A percentile compares a stretch with the other conserved stretches of the same genome.
phyloP scores from a whole-genome alignment of 2,329 filamentous ascomycete genomes.

The Nannizzia gypsea region DNA sequence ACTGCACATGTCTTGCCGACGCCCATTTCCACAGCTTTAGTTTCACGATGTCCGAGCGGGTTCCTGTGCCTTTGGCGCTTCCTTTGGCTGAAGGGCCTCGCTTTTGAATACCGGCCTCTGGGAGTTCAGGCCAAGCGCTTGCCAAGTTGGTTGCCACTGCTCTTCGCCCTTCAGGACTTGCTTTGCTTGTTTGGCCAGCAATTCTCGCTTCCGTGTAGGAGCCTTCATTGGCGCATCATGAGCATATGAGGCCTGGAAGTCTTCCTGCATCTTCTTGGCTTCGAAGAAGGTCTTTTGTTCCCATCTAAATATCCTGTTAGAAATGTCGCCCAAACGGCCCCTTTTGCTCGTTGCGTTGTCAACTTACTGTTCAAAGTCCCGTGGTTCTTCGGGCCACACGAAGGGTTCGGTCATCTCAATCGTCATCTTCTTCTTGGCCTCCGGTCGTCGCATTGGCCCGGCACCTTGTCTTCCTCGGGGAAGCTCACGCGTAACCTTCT shows the following conservation, averaged over 20 bases:
- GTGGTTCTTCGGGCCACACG: constrained; percentile 65
- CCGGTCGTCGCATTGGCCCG: constrained; percentile 56
- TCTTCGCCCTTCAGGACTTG: constrained; percentile 49
- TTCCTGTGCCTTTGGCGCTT: neutral
- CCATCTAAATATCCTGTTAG: constrained; percentile 39
- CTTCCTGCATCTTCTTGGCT: constrained; percentile 38
- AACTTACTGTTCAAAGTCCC: constrained; percentile 47
- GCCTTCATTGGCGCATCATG: constrained; percentile 30
- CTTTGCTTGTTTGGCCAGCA: constrained; percentile 50
- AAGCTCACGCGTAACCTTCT: constrained; percentile 43
- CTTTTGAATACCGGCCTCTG: constrained; percentile 19
- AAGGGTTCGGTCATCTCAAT: constrained; percentile 82
- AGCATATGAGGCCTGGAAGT: constrained; percentile 27
- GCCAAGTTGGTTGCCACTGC: constrained; percentile 47
- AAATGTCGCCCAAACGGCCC: constrained; percentile 9
- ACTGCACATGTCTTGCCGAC: neutral
- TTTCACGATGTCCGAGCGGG: neutral
- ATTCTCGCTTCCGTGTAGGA: constrained; percentile 33
- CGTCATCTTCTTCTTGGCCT: constrained; percentile 80
- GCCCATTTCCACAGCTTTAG: neutral
- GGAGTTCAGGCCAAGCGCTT: constrained; percentile 31
- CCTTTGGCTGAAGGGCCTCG: neutral
- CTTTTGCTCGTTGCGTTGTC: neutral
- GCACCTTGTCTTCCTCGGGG: constrained; percentile 29
- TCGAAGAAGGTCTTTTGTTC: constrained; percentile 49